Evolutionary conservation across 805 yeast species (phyloP), one percentile per base, ranked within the genome.

Genomic region (Sporopachydermia quercuum): DNA sequence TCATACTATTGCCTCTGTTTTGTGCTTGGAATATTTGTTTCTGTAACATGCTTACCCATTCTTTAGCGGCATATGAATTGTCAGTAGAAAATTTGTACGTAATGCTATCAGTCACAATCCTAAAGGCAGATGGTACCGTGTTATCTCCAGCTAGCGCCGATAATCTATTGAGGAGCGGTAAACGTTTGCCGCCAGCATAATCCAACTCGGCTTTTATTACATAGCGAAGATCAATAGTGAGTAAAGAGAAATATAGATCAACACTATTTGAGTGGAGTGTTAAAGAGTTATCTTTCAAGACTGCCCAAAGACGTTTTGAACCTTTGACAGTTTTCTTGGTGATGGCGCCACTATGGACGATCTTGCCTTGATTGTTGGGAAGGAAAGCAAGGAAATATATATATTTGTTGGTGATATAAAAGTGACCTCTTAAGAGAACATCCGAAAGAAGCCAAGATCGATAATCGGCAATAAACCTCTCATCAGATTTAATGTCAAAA

Each of bases 361-460:
- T 52, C 3, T 62, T 58, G 2, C 68, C 66, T 15, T 62, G 57
- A 17, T 52, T 58, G 35, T 70, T 69, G 0, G 96, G 95, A 5
- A 89, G 56, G 47, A 74, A 76, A 0, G 96, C 91, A 59, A 79
- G 79, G 52, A 83, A 89, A 36, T 84, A 58, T 4, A 87, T 53
- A 44, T 72, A 71, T 13, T 67, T 61, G 35, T 63, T 57, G 1
- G 96, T 86, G 17, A 89, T 56, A 48, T 80, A 80, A 14, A 86
- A 55, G 49, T 81, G 87, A 2, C 97, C 97, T 56, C 85, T 96
- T 17, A 86, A 60, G 18, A 89, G 61, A 0, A 87, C 91, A 49
- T 83, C 94, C 43, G 76, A 71, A 42, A 85, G 63, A 30, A 87
- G 61, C 94, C 95, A 87, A 19, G 86, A 75, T 2, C 78, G 68